Evolutionary conservation across 495 filamentous ascomycete genomes (phyloP), one percentile per base, ranked within the genome.

Genomic region (Parathielavia appendiculata): DNA sequence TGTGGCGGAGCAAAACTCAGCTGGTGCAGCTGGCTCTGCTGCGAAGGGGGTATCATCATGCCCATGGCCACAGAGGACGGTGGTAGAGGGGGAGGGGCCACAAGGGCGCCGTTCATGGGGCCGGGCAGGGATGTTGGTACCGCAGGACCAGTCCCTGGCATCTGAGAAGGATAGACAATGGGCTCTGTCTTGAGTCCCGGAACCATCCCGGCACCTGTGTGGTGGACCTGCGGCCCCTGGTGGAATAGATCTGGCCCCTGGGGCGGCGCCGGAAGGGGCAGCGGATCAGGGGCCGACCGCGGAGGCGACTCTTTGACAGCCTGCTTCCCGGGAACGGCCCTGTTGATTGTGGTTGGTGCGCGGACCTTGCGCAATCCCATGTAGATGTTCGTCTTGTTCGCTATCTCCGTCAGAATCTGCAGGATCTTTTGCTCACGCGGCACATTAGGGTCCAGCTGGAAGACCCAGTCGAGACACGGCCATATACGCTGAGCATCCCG

Each of bases 381-480:
- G 54, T 79, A 79, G 17, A 73, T 51, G 14, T 63, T 64, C 17
- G 75, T 74, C 59, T 75, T 76, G 14, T 43, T 51, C 60, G 65
- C 63, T 53, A 79, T 76, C 46, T 77, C 75, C 7, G 61, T 63
- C 17, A 79, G 65, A 13, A 79, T 68, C 16, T 66, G 58, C n/a
- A 71, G 9, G 40, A 67, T 68, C 64, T 77, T 79, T 7, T 69
- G 48, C 36, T 74, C 70, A 10, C 71, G 69, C 22, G 76, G 60
- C 32, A 81, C 63, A 48, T 75, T 72, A 0, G 71, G 62, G 12
- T 83, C 78, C n/a, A 84, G 69, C 35, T 81, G 77, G 62, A 88
- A 90, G 45, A 87, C 83, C 66, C 84, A 88, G 63, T 89, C 85
- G 12, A 90, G 73, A 57, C 83, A 86, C 7, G 72, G 69, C 87